Percentiles rank a stretch among this genome's conserved stretches.
Conservation (phyloP, 2,329 filamentous ascomycete genomes). For the Botrytis fabae region DNA sequence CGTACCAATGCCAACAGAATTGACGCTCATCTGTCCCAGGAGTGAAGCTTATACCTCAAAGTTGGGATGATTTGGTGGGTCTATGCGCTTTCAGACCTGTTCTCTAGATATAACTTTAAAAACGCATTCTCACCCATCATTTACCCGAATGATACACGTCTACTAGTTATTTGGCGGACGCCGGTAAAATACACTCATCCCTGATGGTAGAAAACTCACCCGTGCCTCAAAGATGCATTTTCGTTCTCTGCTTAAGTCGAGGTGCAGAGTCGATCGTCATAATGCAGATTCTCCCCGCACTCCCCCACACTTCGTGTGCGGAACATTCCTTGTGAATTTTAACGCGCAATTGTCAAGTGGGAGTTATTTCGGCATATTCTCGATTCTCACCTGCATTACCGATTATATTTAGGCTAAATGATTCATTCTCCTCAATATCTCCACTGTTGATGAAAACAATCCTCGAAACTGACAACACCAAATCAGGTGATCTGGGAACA, state of each 20-base stretch:
- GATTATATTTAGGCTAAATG: not conserved
- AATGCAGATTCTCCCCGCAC: slow-evolving; percentile 4
- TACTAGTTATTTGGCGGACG: not conserved
- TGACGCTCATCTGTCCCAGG: not conserved
- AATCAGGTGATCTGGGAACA: not conserved
- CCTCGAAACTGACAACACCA: not conserved
- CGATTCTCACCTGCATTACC: not conserved
- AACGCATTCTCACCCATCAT: not conserved
- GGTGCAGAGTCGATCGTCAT: not conserved
- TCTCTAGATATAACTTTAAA: not conserved
- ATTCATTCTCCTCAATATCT: not conserved
- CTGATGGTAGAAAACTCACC: not conserved
- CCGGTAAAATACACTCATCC: not conserved
- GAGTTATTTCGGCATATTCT: not conserved
- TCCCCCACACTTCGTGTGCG: not conserved
- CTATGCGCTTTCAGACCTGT: not conserved
- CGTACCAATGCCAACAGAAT: not conserved
- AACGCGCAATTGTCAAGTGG: not conserved
- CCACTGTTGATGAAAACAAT: not conserved
- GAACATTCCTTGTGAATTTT: not conserved
- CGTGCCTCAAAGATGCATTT: not conserved
- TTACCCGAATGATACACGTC: not conserved
- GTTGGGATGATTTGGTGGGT: not conserved
- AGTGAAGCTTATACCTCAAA: not conserved
- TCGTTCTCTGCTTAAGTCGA: not conserved